Evolutionary conservation across 1,139 yeast species (phyloP).

Genomic region (Nakaseomyces kungkrabaensis): DNA sequence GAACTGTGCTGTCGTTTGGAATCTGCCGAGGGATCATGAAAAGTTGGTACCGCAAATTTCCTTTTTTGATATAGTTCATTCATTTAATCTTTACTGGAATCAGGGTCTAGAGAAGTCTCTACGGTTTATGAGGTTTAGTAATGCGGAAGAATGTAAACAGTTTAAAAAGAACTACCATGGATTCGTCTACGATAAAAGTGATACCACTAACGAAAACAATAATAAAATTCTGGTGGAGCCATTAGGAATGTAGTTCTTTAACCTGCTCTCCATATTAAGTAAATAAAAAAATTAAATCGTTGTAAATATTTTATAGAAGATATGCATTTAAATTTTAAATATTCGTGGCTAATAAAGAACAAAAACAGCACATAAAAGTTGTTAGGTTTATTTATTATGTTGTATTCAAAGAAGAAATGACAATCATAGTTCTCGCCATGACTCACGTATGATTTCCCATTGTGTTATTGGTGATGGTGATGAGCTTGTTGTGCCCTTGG

Average conservation of each 20-base stretch:
- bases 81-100: conserved; percentile 21
- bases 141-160: conserved; percentile 16
- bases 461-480: conserved; percentile 13
- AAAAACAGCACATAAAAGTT: background rate
- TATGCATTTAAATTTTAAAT: background rate
- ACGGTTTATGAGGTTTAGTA: conserved; percentile 20
- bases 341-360: background rate
- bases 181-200: conserved; percentile 1
- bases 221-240: background rate
- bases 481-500: background rate
- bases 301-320: background rate
- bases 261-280: too few species aligned
- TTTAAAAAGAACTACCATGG: conserved; percentile 27
- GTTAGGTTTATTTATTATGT: too few species aligned
- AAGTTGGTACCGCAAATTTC: background rate
- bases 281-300: too few species aligned
- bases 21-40: conserved; percentile 16
- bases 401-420: too few species aligned
- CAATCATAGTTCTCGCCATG: conserved; percentile 47
- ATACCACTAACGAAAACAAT: background rate
- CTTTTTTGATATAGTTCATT: conserved; percentile 21
- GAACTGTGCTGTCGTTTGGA: conserved; percentile 25
- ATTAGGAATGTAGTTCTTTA: background rate
- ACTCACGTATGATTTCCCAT: conserved; percentile 61
- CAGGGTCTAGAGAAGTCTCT: conserved; percentile 13